Evolutionary conservation across 257 asterid species (phyloP).

Genomic region (Solanum peruvianum): DNA sequence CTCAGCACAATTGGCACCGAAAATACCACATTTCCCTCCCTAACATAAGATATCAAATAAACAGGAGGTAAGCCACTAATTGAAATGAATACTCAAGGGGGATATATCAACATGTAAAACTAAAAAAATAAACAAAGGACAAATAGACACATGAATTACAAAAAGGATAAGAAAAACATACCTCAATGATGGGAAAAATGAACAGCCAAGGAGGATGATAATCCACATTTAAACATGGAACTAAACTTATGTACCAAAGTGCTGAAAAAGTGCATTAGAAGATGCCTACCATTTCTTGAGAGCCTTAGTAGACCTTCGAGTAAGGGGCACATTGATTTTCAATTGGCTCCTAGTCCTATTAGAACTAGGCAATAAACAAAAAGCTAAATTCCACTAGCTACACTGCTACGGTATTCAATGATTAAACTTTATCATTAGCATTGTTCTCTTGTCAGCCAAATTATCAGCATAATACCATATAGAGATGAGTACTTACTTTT

Average conservation of each 20-base stretch:
- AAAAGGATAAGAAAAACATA: background rate
- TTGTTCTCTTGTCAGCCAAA: background rate
- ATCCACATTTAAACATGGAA: slow-evolving; percentile 8
- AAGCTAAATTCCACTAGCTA: background rate
- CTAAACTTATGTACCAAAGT: background rate
- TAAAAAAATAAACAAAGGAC: background rate
- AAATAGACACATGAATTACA: background rate
- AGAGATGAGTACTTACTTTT: slow-evolving; percentile 37
- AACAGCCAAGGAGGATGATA: background rate
- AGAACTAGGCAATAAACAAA: background rate
- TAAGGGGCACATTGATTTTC: background rate
- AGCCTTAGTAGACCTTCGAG: background rate
- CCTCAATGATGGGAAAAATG: background rate
- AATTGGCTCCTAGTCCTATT: background rate
- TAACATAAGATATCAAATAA: slow-evolving; percentile 12
- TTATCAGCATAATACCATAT: background rate
- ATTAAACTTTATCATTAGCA: background rate
- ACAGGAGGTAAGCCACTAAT: slow-evolving; percentile 8
- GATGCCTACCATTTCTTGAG: background rate
- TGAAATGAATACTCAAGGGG: background rate
- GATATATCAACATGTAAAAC: background rate
- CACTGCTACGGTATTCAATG: background rate
- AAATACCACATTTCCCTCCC: slow-evolving; percentile 96
- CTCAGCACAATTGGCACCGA: slow-evolving; percentile 82
- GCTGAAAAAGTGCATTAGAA: background rate